Evolutionary conservation across 2,329 filamentous ascomycete genomes (phyloP).

Genomic region (Diaporthe destruens): DNA sequence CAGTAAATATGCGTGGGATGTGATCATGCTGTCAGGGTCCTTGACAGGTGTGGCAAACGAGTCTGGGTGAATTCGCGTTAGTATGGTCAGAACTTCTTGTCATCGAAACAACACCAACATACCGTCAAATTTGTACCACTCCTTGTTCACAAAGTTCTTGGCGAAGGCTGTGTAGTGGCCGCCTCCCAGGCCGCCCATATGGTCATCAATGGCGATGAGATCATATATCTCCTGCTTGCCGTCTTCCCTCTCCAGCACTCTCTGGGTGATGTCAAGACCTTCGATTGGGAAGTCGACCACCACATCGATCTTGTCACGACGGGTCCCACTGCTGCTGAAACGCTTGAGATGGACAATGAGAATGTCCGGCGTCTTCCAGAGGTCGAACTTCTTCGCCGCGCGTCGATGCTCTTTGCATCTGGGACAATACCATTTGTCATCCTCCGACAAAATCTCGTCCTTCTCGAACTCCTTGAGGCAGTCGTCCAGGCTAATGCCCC

Average conservation of each 20-base stretch:
- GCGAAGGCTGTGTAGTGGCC: constrained; percentile 97
- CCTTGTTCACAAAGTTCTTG: constrained; percentile 87
- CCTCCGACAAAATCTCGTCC: constrained; percentile 91
- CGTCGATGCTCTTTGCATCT: constrained; percentile 93
- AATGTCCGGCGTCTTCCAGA: constrained; percentile 97
- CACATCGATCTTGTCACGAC: constrained; percentile 92
- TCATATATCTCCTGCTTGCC: constrained; percentile 91
- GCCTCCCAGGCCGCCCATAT: constrained; percentile 92
- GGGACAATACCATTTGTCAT: constrained; percentile 98
- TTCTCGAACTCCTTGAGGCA: constrained; percentile 96
- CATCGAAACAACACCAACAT: constrained; percentile 52
- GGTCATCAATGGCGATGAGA: constrained; percentile 94
- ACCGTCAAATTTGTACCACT: constrained; percentile 99
- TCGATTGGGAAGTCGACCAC: constrained; percentile 92
- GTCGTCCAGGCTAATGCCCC: constrained; percentile 87
- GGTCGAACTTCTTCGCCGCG: constrained; percentile 95
- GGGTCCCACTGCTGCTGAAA: constrained; percentile 86
- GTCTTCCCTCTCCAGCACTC: constrained; percentile 83
- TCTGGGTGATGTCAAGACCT: constrained; percentile 82
- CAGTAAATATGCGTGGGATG: constrained; percentile 86
- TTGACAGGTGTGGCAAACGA: constrained; percentile 75
- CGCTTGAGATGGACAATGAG: constrained; percentile 95
- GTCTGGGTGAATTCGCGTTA: constrained; percentile 65
- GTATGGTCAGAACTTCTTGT: not conserved
- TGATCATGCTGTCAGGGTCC: constrained; percentile 74